Conservation (phyloP, 306 rosid species). For the Dryas alaskensis region DNA sequence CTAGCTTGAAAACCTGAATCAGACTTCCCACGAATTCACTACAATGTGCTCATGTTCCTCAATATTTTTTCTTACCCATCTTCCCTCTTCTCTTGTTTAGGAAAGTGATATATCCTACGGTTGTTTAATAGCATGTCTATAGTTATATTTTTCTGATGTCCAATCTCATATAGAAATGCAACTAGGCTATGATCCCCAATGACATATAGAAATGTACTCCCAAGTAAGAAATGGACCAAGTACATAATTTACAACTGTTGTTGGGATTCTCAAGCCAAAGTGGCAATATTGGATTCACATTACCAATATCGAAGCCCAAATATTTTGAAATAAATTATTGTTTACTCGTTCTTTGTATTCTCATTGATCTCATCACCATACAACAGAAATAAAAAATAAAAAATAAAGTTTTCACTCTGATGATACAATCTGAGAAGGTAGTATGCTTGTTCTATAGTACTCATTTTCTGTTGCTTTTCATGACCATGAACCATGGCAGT, state of each 20-base stretch:
- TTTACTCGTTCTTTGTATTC: not conserved
- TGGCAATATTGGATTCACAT: not conserved
- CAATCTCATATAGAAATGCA: not conserved
- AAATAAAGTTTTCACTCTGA: not conserved
- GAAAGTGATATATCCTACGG: not conserved
- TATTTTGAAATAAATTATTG: not conserved
- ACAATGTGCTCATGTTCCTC: not conserved
- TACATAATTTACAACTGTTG: not conserved
- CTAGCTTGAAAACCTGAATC: too few species aligned
- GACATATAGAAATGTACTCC: not conserved
- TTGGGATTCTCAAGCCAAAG: not conserved
- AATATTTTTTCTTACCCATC: not conserved
- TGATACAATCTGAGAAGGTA: too few species aligned
- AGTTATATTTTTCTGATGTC: not conserved
- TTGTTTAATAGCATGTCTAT: not conserved
- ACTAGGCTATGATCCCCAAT: not conserved
- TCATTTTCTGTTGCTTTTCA: too few species aligned
- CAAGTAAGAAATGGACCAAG: not conserved
- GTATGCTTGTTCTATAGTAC: too few species aligned
- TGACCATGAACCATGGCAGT: too few species aligned
- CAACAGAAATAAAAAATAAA: not conserved
- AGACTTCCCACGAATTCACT: not conserved
- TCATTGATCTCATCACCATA: not conserved
- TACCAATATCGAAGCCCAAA: not conserved
- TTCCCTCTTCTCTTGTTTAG: not conserved